Base-by-base conservation (phyloP, 2,329 filamentous ascomycete genomes). In the Exophiala xenobiotica region DNA sequence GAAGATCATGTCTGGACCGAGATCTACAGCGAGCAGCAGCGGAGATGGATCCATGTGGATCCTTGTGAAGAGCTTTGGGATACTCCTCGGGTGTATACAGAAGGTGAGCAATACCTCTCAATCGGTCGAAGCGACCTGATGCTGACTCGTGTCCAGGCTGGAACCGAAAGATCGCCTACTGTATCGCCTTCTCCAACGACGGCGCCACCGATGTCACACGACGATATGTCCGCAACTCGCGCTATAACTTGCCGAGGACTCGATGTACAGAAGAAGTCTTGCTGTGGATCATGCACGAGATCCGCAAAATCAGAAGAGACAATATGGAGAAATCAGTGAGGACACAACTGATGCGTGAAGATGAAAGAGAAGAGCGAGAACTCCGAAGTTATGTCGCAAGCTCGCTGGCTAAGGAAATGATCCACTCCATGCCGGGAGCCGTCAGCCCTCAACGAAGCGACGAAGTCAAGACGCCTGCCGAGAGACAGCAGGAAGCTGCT, bases 1-100 rank as follows among this genome's bases (percentile, higher is more conserved):
- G 93, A 97, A 70, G 93, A 97, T 68, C 89, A 96, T 65, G 89
- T 96, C 20, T 99, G 93, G 93, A 96, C 91, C 1, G 93, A 97
- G 64, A 87, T 97, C 11, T 99, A 96, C 73, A 96, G 91, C 2
- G 88, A 93, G 57, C 90, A 96, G 71, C 87, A 92, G 65, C 85
- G 87, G 68, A 83, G 90, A 67, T 99, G 93, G 93, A 80, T 97
- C n/a, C 92, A 97, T 61, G 90, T 96, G 35, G 93, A 99, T 68
- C 85, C 86, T 26, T 96, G 92, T 65, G 93, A 97, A 68, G 92
- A 92, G 66, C 84, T 88, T 1, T 97, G 91, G 90, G 93, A 99
- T 68, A 90, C 92, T 65, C 93, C 93, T 44, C 81, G 88, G 39
- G 79, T 97, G 7, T 97, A 97, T 71, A 84, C 90, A 5, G 90